phyloP scores from a whole-genome alignment of 2,329 filamentous ascomycete species.

The Periconia sp. region DNA sequence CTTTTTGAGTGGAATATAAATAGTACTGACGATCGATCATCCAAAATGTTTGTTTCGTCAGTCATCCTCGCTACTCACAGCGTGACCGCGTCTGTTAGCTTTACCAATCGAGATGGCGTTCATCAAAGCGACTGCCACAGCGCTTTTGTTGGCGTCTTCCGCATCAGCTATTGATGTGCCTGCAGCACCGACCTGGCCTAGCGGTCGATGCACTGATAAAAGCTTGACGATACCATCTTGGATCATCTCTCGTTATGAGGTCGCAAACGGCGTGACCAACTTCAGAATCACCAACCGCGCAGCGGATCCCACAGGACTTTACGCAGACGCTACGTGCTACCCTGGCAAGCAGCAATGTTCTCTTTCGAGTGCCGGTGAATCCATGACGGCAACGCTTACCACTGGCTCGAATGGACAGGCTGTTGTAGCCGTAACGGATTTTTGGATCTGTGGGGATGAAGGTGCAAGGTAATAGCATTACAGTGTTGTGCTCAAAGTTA shows the following conservation, averaged over 20 bases:
- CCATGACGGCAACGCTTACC: constrained; percentile 3
- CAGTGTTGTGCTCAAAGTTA: background rate
- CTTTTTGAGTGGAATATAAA: too few relatives aligned
- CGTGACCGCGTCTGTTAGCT: too few relatives aligned
- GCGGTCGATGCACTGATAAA: constrained; percentile 9
- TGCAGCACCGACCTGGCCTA: constrained; percentile 4
- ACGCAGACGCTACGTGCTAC: constrained; percentile 2
- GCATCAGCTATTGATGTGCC: constrained; percentile 5
- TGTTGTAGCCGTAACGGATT: constrained; percentile 4
- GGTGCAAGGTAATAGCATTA: constrained; percentile 6
- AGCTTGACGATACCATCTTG: constrained; percentile 7
- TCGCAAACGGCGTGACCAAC: constrained; percentile 4
- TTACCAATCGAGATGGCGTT: background rate
- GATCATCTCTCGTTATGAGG: constrained; percentile 5
- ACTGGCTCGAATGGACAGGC: constrained; percentile 2
- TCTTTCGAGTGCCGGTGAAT: background rate
- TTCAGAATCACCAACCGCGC: constrained; percentile 9
- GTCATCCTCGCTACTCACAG: too few relatives aligned
- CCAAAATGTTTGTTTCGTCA: too few relatives aligned
- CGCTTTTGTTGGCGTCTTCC: background rate
- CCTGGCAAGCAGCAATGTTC: constrained; percentile 3
- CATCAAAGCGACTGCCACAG: background rate
- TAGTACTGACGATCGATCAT: too few relatives aligned
- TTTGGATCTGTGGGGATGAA: constrained; percentile 10
- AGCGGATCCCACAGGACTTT: background rate